phyloP scores from a whole-genome alignment of 176 grass and related monocot species.

The Bothriochloa decipiens region DNA sequence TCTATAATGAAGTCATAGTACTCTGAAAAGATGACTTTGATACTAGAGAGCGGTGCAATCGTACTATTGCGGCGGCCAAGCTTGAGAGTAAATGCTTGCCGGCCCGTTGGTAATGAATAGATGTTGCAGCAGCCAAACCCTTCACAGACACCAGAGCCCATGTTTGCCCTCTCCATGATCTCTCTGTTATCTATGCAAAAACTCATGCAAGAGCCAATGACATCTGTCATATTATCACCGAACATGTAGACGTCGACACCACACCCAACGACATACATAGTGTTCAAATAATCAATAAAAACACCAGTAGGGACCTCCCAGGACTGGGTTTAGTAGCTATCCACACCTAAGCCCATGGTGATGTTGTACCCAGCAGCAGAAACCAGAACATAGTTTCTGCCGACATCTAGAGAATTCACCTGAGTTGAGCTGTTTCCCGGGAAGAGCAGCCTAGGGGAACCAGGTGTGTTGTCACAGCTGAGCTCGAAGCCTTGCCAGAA shows the following conservation, averaged over 20 bases:
- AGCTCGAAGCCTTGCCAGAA: neutral
- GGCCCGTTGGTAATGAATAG: no score
- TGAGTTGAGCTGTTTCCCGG: neutral
- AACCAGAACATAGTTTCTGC: neutral
- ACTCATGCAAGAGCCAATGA: neutral
- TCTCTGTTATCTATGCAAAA: neutral
- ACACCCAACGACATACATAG: neutral
- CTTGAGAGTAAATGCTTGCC: neutral
- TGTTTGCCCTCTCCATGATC: neutral
- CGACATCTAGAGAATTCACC: neutral
- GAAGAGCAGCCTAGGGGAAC: neutral
- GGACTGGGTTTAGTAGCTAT: neutral
- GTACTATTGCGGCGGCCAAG: neutral
- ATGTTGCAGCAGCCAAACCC: neutral
- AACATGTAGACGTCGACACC: neutral
- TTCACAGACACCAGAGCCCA: rapidly evolving
- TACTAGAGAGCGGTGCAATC: neutral
- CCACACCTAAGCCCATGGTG: neutral
- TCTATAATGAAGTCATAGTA: no score
- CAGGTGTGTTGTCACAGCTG: neutral
- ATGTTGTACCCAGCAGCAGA: neutral
- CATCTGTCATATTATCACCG: neutral
- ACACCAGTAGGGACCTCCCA: neutral
- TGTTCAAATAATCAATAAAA: no score
- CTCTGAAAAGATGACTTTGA: neutral